Evolutionary conservation across 129 eudicot species (phyloP).

Genomic region (Flaveria bidentis): DNA sequence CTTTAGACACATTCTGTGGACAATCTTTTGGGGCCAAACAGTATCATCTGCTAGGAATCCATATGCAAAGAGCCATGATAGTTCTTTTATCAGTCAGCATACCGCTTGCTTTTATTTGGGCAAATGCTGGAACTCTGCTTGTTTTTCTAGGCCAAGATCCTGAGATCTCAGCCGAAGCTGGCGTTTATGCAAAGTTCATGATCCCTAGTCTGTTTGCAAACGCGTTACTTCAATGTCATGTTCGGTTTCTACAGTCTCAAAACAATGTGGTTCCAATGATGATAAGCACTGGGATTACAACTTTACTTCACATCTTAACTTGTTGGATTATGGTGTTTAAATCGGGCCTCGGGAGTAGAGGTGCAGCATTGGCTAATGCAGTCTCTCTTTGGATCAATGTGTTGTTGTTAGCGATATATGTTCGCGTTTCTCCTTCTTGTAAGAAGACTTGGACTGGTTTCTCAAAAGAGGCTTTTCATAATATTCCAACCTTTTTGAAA

Average conservation of each 20-base stretch:
- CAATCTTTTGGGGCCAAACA: slow-evolving; percentile 77
- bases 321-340: slow-evolving; percentile 71
- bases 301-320: slow-evolving; percentile 47
- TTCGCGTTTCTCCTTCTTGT: slow-evolving; percentile 59
- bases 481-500: slow-evolving; percentile 48
- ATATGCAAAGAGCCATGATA: slow-evolving; percentile 73
- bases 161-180: slow-evolving; percentile 67
- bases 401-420: slow-evolving; percentile 51
- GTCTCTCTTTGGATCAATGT: slow-evolving; percentile 69
- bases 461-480: slow-evolving; percentile 57
- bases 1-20: slow-evolving; percentile 74
- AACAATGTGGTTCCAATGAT: slow-evolving; percentile 72
- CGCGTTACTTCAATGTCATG: slow-evolving; percentile 66
- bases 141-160: slow-evolving; percentile 64
- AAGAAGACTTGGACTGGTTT: slow-evolving; percentile 65
- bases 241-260: slow-evolving; percentile 67
- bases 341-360: slow-evolving; percentile 66
- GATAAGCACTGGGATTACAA: slow-evolving; percentile 60
- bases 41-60: slow-evolving; percentile 63
- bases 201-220: slow-evolving; percentile 63
- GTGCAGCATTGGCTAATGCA: slow-evolving; percentile 77
- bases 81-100: slow-evolving; percentile 55
- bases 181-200: slow-evolving; percentile 58
- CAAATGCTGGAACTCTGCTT: slow-evolving; percentile 55
- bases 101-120: slow-evolving; percentile 72